Conservation (phyloP, 371 early-diverging fungal species). For the Apophysomyces variabilis region DNA sequence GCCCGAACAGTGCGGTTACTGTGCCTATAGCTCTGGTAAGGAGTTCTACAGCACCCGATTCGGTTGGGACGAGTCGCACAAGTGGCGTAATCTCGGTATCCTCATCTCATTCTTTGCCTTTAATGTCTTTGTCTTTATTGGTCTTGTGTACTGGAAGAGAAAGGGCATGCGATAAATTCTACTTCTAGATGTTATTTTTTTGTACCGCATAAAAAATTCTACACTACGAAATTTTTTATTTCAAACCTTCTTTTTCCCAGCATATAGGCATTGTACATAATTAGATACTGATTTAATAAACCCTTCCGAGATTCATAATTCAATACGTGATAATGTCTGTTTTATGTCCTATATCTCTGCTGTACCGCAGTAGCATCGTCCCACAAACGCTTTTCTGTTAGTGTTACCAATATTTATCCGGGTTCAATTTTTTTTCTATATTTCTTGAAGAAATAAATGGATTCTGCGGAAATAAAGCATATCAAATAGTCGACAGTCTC, state of each 20-base stretch:
- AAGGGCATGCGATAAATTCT: conserved; percentile 27
- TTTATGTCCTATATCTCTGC: no score
- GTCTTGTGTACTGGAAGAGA: conserved; percentile 25
- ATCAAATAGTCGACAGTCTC: no score
- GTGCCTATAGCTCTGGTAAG: conserved; percentile 56
- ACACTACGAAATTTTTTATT: not conserved
- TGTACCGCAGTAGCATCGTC: no score
- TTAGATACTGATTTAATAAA: no score
- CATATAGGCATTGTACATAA: not conserved
- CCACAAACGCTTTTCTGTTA: no score
- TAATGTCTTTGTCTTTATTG: conserved; percentile 47
- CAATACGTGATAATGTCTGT: no score
- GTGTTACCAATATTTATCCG: no score
- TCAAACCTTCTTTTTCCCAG: not conserved
- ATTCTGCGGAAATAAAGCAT: no score
- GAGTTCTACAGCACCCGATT: conserved; percentile 43
- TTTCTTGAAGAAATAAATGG: no score
- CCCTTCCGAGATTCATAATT: no score
- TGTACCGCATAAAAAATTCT: conserved; percentile 1
- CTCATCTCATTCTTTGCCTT: conserved; percentile 49
- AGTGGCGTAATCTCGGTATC: conserved; percentile 73
- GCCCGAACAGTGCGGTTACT: conserved; percentile 58
- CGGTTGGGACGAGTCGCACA: conserved; percentile 46
- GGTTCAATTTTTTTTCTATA: no score
- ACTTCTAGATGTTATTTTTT: not conserved